Base-by-base conservation (phyloP, 371 early-diverging fungal genomes). In the Lichtheimia corymbifera region DNA sequence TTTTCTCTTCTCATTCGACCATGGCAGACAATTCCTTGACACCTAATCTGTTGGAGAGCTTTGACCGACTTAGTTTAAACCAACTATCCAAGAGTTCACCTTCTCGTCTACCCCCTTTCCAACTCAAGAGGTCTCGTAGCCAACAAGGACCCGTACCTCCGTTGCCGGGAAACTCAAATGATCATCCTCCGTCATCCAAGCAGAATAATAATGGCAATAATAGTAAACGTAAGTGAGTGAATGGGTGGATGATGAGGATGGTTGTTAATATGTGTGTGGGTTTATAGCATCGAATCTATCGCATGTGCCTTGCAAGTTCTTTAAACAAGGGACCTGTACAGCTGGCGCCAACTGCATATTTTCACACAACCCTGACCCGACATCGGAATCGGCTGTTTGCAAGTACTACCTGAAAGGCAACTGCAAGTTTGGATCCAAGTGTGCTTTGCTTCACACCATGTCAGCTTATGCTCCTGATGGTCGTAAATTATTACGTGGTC, bases 241-340 rank as follows among this genome's bases (percentile, higher is more conserved):
- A n/a, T 9, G 28, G 5, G 43, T 15, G 55, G 3, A 20, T 15
- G 18, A 18, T 17, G 14, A 42, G 4, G 42, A 42, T 35, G 18
- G 20, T 14, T 45, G 5, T 41, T 12, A 13, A 20, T 42, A 15
- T 1, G n/a, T 9, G 15, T 18, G 13, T n/a, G 13, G 17, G 5
- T 55, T 42, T 22, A 30, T 55, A 71, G 72, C 67, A n/a, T 66
- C 77, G 57, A 76, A 77, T 30, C 63, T 87, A 25, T 74, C 80
- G 44, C 91, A 91, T 65, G 85, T 91, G 50, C 92, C 92, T 14
- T 92, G 92, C 83, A 92, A 91, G 76, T 92, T 92, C 71, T 91
- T 83, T 74, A 88, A 84, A 65, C 83, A 84, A 47, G 91, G 91
- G 28, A 84, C 85, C 47, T 92, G 92, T 67, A 87, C 90, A 3